phyloP scores from a whole-genome alignment of 768 basidiomycete genomes.

The Rhodotorula diobovata region DNA sequence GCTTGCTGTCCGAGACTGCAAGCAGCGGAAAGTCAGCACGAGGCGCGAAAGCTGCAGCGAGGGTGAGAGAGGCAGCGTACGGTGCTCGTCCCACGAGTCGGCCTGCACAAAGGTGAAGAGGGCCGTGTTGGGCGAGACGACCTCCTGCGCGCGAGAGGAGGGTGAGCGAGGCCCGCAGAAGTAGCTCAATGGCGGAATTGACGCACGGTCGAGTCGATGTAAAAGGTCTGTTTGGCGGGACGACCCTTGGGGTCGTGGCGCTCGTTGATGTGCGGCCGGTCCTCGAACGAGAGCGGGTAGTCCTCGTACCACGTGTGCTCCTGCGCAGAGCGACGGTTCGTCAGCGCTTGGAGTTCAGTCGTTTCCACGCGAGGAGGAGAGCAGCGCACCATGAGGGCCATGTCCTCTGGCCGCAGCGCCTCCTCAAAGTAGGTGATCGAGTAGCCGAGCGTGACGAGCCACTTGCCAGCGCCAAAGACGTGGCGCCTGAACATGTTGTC shows the following conservation, averaged over 20 bases:
- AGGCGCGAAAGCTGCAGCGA: too few relatives aligned
- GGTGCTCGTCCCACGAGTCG: conserved; percentile 37
- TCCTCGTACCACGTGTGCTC: conserved; percentile 40
- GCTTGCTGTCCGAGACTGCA: conserved; percentile 4
- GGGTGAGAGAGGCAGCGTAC: neutral
- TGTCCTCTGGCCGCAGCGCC: conserved; percentile 19
- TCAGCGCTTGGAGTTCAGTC: neutral
- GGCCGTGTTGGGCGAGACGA: conserved; percentile 15
- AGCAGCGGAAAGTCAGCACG: neutral
- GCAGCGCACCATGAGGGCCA: conserved; percentile 26
- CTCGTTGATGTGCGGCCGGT: conserved; percentile 28
- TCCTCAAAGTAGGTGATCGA: conserved; percentile 37
- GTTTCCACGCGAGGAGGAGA: neutral
- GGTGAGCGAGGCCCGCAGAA: neutral
- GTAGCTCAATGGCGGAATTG: too few relatives aligned
- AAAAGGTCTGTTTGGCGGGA: conserved; percentile 37
- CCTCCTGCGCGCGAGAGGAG: conserved; percentile 7
- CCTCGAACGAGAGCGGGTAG: conserved; percentile 20
- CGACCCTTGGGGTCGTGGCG: conserved; percentile 2
- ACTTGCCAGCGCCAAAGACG: conserved; percentile 40
- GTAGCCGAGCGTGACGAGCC: conserved; percentile 37
- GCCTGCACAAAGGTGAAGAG: conserved; percentile 29
- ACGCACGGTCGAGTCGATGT: conserved; percentile 22
- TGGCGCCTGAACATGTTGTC: conserved; percentile 41
- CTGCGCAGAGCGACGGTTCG: neutral